These are phyloP conservation scores for Thuidium tamariscinum DNA, from an alignment of 225 moss, liverwort and hornwort genomes.

Conservation along the genomic window DNA sequence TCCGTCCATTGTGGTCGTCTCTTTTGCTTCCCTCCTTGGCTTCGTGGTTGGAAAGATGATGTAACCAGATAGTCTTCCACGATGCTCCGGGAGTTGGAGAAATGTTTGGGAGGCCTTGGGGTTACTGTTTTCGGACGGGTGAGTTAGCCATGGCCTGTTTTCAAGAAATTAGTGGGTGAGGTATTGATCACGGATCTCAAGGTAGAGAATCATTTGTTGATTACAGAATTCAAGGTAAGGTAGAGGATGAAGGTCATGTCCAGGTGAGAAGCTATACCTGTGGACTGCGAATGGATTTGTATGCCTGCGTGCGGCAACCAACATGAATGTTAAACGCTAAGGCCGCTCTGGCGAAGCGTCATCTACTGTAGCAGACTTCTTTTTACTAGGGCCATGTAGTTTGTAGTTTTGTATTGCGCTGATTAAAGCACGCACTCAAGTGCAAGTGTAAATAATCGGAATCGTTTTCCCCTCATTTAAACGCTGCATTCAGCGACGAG, in stretches of 20 bases:
- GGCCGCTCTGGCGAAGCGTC: not conserved
- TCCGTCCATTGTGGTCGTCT: not conserved
- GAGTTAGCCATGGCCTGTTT: not conserved
- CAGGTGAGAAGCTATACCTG: not conserved
- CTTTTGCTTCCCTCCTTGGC: not conserved
- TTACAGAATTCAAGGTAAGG: too few species aligned
- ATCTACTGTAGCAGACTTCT: too few species aligned
- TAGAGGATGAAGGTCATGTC: not conserved
- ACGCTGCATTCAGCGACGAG: not conserved
- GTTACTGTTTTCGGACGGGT: too few species aligned
- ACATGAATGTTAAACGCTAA: too few species aligned
- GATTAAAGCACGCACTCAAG: not conserved
- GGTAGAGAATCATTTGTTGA: not conserved
- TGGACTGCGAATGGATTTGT: not conserved
- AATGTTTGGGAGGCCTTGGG: not conserved
- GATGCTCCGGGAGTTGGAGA: not conserved
- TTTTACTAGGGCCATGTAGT: not conserved
- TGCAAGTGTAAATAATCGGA: not conserved
- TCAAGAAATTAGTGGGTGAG: not conserved
- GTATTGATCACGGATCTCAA: not conserved
- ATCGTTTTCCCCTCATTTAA: not conserved
- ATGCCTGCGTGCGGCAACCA: not conserved
- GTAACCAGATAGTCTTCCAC: not conserved
- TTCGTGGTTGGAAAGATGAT: constrained; percentile 15
- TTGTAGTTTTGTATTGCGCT: not conserved